phyloP scores from a whole-genome alignment of 2,329 filamentous ascomycete species.

The Oidium heveae region DNA sequence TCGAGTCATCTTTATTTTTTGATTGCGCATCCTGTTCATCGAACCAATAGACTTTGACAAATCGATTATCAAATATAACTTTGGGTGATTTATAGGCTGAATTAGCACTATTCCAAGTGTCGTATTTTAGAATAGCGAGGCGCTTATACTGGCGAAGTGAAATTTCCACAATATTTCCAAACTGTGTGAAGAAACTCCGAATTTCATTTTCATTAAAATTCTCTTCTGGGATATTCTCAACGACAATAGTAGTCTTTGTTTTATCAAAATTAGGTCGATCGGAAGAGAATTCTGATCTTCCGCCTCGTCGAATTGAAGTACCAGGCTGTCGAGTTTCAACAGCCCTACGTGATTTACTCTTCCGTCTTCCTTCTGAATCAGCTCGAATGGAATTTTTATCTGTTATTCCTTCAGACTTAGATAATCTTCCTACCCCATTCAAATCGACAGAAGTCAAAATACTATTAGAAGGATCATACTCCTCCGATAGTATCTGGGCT shows the following conservation, averaged over 20 bases:
- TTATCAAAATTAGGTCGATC: constrained; percentile 36
- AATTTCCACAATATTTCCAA: constrained; percentile 39
- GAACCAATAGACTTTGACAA: constrained; percentile 66
- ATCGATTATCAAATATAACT: constrained; percentile 62
- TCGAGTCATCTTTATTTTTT: constrained; percentile 11
- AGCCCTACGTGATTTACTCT: neutral
- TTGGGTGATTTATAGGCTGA: constrained; percentile 54
- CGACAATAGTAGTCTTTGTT: constrained; percentile 41
- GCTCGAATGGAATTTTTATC: neutral
- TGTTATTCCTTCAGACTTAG: neutral
- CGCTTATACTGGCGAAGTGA: constrained; percentile 40
- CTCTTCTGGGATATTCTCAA: constrained; percentile 55
- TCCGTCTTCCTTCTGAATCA: neutral
- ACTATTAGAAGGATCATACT: constrained; percentile 33
- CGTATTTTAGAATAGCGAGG: constrained; percentile 44
- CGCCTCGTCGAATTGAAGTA: constrained; percentile 7
- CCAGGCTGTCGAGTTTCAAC: constrained; percentile 2
- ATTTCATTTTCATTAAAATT: constrained; percentile 40
- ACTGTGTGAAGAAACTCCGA: constrained; percentile 43
- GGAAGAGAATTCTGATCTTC: constrained; percentile 32
- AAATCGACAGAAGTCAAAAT: constrained; percentile 14
- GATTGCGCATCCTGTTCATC: constrained; percentile 22
- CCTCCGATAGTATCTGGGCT: constrained; percentile 11
- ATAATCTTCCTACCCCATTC: neutral
- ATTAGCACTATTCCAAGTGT: constrained; percentile 37